Percentiles rank a stretch among this genome's conserved stretches.
These are phyloP conservation scores for Ammopiptanthus mongolicus DNA, from an alignment of 306 rosid genomes.

Conservation along the genomic window DNA sequence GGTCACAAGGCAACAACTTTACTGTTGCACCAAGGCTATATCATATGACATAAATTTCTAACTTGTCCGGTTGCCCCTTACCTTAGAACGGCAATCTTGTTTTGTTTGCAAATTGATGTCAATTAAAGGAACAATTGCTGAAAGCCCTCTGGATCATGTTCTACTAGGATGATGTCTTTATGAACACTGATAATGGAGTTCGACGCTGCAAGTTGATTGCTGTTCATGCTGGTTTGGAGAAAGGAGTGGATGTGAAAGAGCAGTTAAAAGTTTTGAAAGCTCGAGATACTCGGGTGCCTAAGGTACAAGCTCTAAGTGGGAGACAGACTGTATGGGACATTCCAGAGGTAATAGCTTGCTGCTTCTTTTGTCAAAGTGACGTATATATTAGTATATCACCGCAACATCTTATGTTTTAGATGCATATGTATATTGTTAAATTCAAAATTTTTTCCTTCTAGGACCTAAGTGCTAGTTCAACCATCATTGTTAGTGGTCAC, in stretches of 20 bases:
- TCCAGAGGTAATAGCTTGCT: slow-evolving; percentile 57
- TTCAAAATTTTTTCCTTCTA: slow-evolving; percentile 7
- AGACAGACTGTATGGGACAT: slow-evolving; percentile 74
- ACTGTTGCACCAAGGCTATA: too few relatives aligned
- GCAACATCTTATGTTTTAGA: background rate
- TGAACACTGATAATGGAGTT: slow-evolving; percentile 54
- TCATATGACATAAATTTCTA: background rate
- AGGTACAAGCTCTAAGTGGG: slow-evolving; percentile 64
- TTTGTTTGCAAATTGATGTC: slow-evolving; percentile 9
- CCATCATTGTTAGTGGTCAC: slow-evolving; percentile 80
- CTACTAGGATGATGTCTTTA: slow-evolving; percentile 63
- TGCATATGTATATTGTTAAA: background rate
- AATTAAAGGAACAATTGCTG: slow-evolving; percentile 16
- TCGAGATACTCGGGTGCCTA: slow-evolving; percentile 63
- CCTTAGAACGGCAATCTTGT: background rate
- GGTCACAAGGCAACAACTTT: too few relatives aligned
- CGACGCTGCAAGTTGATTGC: slow-evolving; percentile 73
- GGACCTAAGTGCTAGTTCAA: slow-evolving; percentile 55
- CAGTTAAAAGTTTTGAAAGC: slow-evolving; percentile 62
- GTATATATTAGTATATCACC: background rate
- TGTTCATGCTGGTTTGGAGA: slow-evolving; percentile 91
- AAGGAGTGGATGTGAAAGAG: slow-evolving; percentile 53
- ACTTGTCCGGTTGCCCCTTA: background rate
- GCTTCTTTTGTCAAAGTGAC: background rate
- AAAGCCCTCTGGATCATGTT: slow-evolving; percentile 19